Percentiles rank a stretch among this genome's conserved stretches.
These are phyloP conservation scores for Zygoascus sp. DNA, from an alignment of 1,139 yeast genomes.

Conservation along the genomic window DNA sequence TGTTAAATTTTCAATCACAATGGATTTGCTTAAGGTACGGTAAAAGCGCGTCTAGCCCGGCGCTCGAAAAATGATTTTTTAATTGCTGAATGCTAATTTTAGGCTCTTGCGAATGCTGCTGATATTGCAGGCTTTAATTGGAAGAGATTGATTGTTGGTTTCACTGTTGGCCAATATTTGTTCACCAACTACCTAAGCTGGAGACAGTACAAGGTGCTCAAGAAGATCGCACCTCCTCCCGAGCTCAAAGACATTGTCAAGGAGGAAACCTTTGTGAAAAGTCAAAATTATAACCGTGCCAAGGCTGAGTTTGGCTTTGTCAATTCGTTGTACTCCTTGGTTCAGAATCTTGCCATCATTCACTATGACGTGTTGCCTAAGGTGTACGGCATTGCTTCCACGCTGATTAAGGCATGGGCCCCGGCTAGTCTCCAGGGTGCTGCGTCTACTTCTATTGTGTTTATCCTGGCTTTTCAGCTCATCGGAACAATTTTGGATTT, in stretches of 20 bases:
- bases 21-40: slow-evolving; percentile 9
- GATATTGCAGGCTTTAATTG: slow-evolving; percentile 68
- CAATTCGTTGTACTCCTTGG: slow-evolving; percentile 47
- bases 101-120: slow-evolving; percentile 36
- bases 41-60: not conserved
- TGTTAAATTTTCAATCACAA: not conserved
- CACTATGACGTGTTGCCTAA: slow-evolving; percentile 63
- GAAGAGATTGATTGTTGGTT: slow-evolving; percentile 70
- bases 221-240: slow-evolving; percentile 53
- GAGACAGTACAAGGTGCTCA: slow-evolving; percentile 72
- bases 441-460: slow-evolving; percentile 47
- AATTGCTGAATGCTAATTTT: not conserved
- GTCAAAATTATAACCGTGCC: slow-evolving; percentile 79
- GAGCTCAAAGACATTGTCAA: slow-evolving; percentile 55
- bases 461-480: slow-evolving; percentile 49
- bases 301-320: slow-evolving; percentile 68
- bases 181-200: slow-evolving; percentile 70
- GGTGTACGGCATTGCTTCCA: slow-evolving; percentile 57
- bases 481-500: slow-evolving; percentile 50
- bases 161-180: slow-evolving; percentile 67
- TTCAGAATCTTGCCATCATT: slow-evolving; percentile 55
- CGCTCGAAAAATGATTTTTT: not conserved
- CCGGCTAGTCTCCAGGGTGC: slow-evolving; percentile 36
- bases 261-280: slow-evolving; percentile 67
- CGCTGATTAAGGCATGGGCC: slow-evolving; percentile 35